A percentile compares a stretch with the other conserved stretches of the same genome.
Conservation (phyloP, 2,329 filamentous ascomycete species). For the Zymoseptoria tritici region DNA sequence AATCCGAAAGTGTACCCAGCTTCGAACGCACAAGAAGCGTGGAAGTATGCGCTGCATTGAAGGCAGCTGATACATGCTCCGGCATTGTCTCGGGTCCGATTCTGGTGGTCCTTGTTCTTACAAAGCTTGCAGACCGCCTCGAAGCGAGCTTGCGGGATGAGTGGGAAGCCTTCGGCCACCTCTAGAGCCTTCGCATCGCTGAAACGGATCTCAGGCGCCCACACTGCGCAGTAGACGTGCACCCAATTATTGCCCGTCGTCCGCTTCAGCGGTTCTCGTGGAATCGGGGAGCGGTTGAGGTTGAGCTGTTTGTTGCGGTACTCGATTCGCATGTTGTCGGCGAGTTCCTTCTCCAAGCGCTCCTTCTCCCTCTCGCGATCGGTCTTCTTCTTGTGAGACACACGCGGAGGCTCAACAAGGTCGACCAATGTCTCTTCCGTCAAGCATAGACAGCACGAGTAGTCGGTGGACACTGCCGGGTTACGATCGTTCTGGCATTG, state of each 20-base stretch:
- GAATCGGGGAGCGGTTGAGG: constrained; percentile 71
- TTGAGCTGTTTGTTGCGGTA: constrained; percentile 79
- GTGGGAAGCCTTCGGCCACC: constrained; percentile 81
- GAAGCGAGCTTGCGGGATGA: constrained; percentile 65
- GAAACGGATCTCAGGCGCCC: constrained; percentile 88
- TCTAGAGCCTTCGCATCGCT: constrained; percentile 74
- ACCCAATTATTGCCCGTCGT: constrained; percentile 98
- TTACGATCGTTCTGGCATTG: constrained; percentile 93
- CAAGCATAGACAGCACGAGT: constrained; percentile 88
- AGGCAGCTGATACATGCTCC: constrained; percentile 82
- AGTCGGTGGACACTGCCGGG: constrained; percentile 85
- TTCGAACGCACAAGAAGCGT: constrained; percentile 85
- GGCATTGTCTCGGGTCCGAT: constrained; percentile 23
- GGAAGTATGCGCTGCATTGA: constrained; percentile 63
- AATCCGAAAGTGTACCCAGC: constrained; percentile 79
- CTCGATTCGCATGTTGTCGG: constrained; percentile 68
- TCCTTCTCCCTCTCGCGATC: constrained; percentile 90
- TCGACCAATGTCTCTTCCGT: constrained; percentile 74
- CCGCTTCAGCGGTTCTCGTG: constrained; percentile 84
- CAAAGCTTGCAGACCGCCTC: constrained; percentile 78
- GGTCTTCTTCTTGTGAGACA: constrained; percentile 77
- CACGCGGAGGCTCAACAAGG: constrained; percentile 73
- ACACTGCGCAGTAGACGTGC: constrained; percentile 86
- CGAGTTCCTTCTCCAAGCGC: constrained; percentile 73
- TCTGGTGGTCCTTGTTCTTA: constrained; percentile 50